Conservation (phyloP, 2,329 filamentous ascomycete genomes). For the Fusarium gaditjirri region DNA sequence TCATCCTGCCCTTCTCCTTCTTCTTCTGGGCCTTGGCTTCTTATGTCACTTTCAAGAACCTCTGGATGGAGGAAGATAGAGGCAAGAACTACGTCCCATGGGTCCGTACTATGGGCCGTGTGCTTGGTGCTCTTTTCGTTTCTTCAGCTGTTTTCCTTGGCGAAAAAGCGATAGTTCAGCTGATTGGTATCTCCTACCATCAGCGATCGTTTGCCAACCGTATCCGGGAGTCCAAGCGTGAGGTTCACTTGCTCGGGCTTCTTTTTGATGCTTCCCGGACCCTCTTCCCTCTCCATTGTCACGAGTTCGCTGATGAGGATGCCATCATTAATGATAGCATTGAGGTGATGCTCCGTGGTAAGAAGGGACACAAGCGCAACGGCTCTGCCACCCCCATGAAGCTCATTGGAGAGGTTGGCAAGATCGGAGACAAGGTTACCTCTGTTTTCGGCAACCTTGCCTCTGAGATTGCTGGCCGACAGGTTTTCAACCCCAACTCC, state of each 20-base stretch:
- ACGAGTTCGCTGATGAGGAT: constrained; percentile 91
- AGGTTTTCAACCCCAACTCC: constrained; percentile 92
- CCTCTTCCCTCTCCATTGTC: constrained; percentile 92
- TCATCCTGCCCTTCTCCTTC: constrained; percentile 74
- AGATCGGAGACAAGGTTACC: constrained; percentile 92
- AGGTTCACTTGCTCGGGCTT: constrained; percentile 81
- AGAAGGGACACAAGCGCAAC: constrained; percentile 58
- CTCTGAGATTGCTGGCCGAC: constrained; percentile 93
- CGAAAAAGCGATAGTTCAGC: constrained; percentile 83
- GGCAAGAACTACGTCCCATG: constrained; percentile 56
- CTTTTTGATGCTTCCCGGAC: constrained; percentile 91
- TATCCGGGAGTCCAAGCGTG: constrained; percentile 91
- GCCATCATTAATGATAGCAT: constrained; percentile 89
- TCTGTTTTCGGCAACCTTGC: constrained; percentile 93
- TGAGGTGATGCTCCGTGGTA: constrained; percentile 72
- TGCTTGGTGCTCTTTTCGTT: constrained; percentile 74
- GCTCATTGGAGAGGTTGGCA: constrained; percentile 79
- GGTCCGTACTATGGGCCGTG: constrained; percentile 68
- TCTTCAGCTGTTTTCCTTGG: constrained; percentile 76
- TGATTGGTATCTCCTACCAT: constrained; percentile 88
- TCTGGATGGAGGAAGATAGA: constrained; percentile 53
- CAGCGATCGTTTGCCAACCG: constrained; percentile 82
- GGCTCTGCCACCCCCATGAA: constrained; percentile 81
- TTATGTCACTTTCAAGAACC: constrained; percentile 69
- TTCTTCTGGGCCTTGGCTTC: constrained; percentile 75